phyloP scores from a whole-genome alignment of 768 basidiomycete genomes.

The Pseudohyphozyma bogoriensis region DNA sequence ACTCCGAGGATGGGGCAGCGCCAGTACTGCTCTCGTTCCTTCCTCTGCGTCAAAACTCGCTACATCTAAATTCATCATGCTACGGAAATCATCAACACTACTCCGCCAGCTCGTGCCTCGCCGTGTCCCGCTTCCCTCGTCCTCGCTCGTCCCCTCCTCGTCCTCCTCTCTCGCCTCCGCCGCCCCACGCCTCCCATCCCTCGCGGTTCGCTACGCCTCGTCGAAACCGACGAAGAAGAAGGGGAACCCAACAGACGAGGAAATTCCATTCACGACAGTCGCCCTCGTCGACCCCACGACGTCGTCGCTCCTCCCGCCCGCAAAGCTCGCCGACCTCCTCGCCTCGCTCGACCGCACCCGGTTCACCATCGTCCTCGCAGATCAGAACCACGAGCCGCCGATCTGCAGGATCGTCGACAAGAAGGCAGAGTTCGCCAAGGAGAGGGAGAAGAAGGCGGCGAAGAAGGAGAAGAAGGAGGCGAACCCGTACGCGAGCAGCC shows the following conservation, averaged over 20 bases:
- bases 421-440: conserved; percentile 42
- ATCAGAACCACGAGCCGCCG: conserved; percentile 43
- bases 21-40: no score
- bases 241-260: conserved; percentile 34
- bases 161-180: no score
- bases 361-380: conserved; percentile 51
- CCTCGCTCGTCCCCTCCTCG: no score
- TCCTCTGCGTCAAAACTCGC: no score
- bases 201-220: no score
- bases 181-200: no score
- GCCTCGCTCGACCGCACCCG: conserved; percentile 41
- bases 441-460: conserved; percentile 40
- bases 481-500: conserved; percentile 20
- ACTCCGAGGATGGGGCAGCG: no score
- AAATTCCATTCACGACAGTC: conserved; percentile 44
- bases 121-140: no score
- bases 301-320: conserved; percentile 39
- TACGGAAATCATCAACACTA: no score
- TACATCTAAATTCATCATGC: no score
- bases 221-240: no score
- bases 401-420: conserved; percentile 54
- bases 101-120: no score
- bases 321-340: conserved; percentile 45
- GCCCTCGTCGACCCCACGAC: conserved; percentile 47
- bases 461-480: conserved; percentile 38